Evolutionary conservation across 2,329 filamentous ascomycete genomes (phyloP).

Genomic region (Ilyonectria robusta): DNA sequence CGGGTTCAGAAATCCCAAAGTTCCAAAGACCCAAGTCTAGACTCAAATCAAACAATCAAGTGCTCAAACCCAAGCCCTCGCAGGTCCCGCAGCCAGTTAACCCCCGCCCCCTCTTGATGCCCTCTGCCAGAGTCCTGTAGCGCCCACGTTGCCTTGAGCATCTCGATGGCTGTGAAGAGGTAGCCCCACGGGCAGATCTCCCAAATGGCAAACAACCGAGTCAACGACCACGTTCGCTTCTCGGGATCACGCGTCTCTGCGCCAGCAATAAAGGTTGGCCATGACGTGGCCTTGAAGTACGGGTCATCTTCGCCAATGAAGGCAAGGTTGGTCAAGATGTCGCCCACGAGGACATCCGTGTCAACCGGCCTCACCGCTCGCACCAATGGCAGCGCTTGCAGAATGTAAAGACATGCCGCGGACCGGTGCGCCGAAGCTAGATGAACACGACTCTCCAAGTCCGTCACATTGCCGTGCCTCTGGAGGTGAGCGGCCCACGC

Average conservation of each 20-base stretch:
- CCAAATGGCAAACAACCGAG: slow-evolving; percentile 61
- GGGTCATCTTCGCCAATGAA: slow-evolving; percentile 63
- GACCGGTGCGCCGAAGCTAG: slow-evolving; percentile 63
- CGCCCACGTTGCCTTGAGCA: slow-evolving; percentile 63
- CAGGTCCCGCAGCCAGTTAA: slow-evolving; percentile 61
- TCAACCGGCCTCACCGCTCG: slow-evolving; percentile 56
- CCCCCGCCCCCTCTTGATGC: slow-evolving; percentile 34
- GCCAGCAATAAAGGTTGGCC: slow-evolving; percentile 71
- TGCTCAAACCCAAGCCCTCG: slow-evolving; percentile 61
- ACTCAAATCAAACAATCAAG: slow-evolving; percentile 58
- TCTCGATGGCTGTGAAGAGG: slow-evolving; percentile 64
- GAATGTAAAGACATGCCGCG: slow-evolving; percentile 63
- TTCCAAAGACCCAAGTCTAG: slow-evolving; percentile 15
- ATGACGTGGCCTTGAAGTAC: slow-evolving; percentile 72
- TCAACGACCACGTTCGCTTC: slow-evolving; percentile 66
- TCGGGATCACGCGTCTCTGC: slow-evolving; percentile 65
- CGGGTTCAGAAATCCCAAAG: slow-evolving; percentile 19
- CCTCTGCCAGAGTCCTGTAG: slow-evolving; percentile 54
- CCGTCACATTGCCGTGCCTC: slow-evolving; percentile 52
- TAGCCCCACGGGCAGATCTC: slow-evolving; percentile 65
- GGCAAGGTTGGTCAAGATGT: slow-evolving; percentile 66
- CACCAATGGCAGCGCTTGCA: slow-evolving; percentile 59
- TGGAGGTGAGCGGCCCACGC: slow-evolving; percentile 59
- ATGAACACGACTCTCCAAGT: slow-evolving; percentile 59
- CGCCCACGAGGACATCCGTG: slow-evolving; percentile 61